Evolutionary conservation across 73 alveolate genomes (phyloP).

Genomic region (Diophrys sp.): DNA sequence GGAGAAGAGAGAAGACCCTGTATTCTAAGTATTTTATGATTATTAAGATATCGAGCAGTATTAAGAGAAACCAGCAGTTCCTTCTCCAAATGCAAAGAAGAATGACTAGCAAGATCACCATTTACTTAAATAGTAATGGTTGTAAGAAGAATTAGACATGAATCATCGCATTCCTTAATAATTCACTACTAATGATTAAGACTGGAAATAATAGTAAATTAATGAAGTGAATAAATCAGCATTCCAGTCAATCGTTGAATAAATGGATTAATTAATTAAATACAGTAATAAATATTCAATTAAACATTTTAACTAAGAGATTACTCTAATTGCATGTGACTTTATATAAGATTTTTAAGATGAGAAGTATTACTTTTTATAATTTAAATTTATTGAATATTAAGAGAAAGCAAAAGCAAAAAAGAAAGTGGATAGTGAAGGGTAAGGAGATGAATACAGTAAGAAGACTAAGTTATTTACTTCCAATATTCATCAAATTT

Average conservation of each 20-base stretch:
- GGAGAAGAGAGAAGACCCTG: background rate
- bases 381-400: no score
- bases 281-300: background rate
- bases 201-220: background rate
- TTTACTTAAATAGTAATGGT: background rate
- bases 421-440: background rate
- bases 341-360: background rate
- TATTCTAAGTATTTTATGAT: background rate
- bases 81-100: background rate
- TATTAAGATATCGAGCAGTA: background rate
- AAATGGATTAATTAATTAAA: background rate
- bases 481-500: background rate
- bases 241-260: background rate
- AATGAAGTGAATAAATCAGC: background rate
- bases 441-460: background rate
- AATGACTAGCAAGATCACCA: background rate
- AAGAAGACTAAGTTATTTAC: background rate
- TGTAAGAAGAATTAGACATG: background rate
- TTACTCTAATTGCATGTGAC: background rate
- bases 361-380: background rate
- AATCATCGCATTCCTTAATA: no score
- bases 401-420: background rate
- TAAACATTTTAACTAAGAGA: background rate
- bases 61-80: background rate
- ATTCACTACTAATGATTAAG: background rate